Base-by-base conservation (phyloP, 2,329 filamentous ascomycete genomes). In the Kalaharituber pfeilii region DNA sequence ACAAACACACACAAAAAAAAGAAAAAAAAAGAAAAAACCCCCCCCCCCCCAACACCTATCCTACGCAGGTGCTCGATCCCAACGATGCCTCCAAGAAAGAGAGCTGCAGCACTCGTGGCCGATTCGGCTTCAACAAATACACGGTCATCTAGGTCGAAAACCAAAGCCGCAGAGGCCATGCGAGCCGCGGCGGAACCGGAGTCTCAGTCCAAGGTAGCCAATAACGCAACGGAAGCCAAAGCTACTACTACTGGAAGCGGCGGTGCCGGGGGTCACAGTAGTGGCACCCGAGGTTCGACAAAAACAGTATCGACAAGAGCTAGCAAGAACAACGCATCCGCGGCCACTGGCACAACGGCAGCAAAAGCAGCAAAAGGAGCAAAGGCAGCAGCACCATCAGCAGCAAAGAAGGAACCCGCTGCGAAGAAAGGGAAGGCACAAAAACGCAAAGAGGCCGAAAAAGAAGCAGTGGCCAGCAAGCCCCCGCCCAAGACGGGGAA, bases 31-130 rank as follows among this genome's bases (percentile, higher is more conserved):
- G n/a, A n/a, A n/a, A n/a, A n/a, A n/a, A n/a, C n/a, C n/a, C n/a
- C 30, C 30, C 30, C 36, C 30, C 30, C 25, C n/a, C 27, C 30
- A n/a, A 11, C 44, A 22, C 29, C 44, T n/a, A n/a, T n/a, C n/a
- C n/a, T n/a, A n/a, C n/a, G n/a, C n/a, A n/a, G n/a, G n/a, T n/a
- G n/a, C n/a, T n/a, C n/a, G n/a, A n/a, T n/a, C n/a, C 18, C 26
- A 44, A 50, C 25, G n/a, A 57, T 58, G 56, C 56, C 56, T 24
- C 55, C 56, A n/a, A 57, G 53, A 28, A 55, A 49, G 24, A 50
- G 29, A 15, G 25, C 15, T 11, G 49, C 26, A 15, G 49, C 25
- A n/a, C 26, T 45, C n/a, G 15, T 49, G 27, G 15, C 33, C 49
- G 33, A 29, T 4, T 22, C 30, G 25, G n/a, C 15, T 3, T 22